Percentiles rank a stretch among this genome's conserved stretches.
Conservation (phyloP, 495 filamentous ascomycete genomes). For the Lepraria neglecta region DNA sequence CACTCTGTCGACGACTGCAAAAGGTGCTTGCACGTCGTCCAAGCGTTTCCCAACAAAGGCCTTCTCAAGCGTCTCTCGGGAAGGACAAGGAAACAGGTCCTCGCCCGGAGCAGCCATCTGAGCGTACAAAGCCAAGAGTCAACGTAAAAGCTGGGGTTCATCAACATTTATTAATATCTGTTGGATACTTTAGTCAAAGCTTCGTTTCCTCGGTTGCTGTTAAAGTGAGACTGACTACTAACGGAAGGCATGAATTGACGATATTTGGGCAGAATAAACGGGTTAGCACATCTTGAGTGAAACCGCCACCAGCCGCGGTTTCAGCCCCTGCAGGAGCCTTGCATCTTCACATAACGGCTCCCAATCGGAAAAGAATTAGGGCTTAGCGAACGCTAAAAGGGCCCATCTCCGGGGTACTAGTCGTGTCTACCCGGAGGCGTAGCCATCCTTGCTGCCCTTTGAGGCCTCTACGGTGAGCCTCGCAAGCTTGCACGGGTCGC, state of each 20-base stretch:
- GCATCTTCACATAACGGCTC: neutral
- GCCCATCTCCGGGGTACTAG: neutral
- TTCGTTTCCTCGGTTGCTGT: neutral
- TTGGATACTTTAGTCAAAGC: no score
- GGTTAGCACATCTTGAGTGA: neutral
- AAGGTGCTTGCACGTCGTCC: conserved; percentile 56
- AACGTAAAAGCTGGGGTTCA: neutral
- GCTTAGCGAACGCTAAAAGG: conserved; percentile 2
- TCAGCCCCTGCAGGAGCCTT: conserved; percentile 10
- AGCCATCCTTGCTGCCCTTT: conserved; percentile 7
- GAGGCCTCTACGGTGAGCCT: conserved; percentile 8
- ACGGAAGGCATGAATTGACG: neutral
- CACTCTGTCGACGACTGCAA: conserved; percentile 61
- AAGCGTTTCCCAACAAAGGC: conserved; percentile 59
- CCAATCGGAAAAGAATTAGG: conserved; percentile 8
- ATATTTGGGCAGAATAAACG: neutral
- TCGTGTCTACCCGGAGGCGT: neutral
- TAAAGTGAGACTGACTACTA: neutral
- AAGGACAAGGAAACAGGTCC: conserved; percentile 20
- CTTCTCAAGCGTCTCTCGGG: conserved; percentile 30
- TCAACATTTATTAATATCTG: no score
- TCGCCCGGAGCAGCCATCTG: neutral
- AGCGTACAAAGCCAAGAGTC: neutral
- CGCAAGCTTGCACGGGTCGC: conserved; percentile 10
- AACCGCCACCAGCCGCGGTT: neutral